Evolutionary conservation across 768 basidiomycete species (phyloP), one percentile per base, ranked within the genome.

Genomic region (Postia placenta): DNA sequence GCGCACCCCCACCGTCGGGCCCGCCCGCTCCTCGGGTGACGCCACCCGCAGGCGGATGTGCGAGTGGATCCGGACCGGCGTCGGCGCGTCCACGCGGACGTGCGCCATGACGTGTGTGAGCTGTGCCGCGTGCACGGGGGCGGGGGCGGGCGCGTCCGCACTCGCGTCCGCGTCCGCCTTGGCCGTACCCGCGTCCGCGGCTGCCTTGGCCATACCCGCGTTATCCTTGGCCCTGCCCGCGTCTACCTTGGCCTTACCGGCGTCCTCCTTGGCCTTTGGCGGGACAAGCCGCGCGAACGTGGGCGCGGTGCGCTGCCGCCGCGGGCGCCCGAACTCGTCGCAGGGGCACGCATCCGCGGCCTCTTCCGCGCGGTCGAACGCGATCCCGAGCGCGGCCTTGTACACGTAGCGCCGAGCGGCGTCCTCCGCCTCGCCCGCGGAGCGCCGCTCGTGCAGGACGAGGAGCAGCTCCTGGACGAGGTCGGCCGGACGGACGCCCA

Each of bases 301-400:
- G 0, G 78, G 77, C 1, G 74, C 59, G 1, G 64, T 71, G 11
- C 67, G 60, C 50, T 77, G 77, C 42, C 64, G 70, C 50, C 64
- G 69, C 3, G 79, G 77, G 44, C 69, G 67, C 2, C 83, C 83
- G 12, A 71, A 66, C n/a, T 82, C 80, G 51, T 82, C 75, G 48
- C 82, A 84, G 6, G 82, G 82, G 59, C 81, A 85, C 55, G 76
- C 73, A 50, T 83, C 80, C 1, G 74, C 74, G 4, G 82, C 83
- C 56, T 85, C 83, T 54, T 85, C 81, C 1, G 79, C 80, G 11
- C 79, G 72, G 51, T 85, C 83, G 49, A 81, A 82, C 1, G 73
- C 74, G 24, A 85, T 69, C 5, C 73, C 75, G 1, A 84, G 68
- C 0, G 76, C 75, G 27, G 80, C 73, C 45, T 76, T 78, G 54